A percentile compares a stretch with the other conserved stretches of the same genome.
Conservation (phyloP, 1,284 basidiomycete species). For the Leucoagaricus sp. region DNA sequence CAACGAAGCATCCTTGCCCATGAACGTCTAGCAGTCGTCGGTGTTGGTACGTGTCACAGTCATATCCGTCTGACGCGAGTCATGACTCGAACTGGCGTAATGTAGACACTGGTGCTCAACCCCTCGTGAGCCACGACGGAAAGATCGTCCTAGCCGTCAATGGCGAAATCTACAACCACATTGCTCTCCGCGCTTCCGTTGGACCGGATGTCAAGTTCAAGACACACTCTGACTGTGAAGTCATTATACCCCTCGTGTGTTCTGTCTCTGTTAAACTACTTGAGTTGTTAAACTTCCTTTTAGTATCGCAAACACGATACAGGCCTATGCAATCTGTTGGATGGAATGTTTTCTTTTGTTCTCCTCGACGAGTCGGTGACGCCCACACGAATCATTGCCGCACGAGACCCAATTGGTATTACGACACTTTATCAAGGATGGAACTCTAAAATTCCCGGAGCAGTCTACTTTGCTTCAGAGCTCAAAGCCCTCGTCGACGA, state of each 20-base stretch:
- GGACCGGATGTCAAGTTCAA: conserved; percentile 80
- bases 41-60: conserved; percentile 76
- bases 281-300: not conserved
- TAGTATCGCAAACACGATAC: conserved; percentile 87
- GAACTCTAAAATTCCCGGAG: conserved; percentile 83
- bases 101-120: conserved; percentile 95
- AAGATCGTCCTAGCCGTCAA: conserved; percentile 92
- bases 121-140: conserved; percentile 86
- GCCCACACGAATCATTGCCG: conserved; percentile 91
- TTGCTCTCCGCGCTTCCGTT: conserved; percentile 76
- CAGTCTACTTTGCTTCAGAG: conserved; percentile 94
- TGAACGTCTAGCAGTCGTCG: conserved; percentile 95
- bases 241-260: conserved; percentile 88
- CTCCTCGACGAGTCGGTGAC: conserved; percentile 91
- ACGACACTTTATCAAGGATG: conserved; percentile 98
- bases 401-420: conserved; percentile 97
- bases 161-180: conserved; percentile 99
- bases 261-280: not conserved
- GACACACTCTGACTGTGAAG: conserved; percentile 98
- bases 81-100: conserved; percentile 8
- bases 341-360: conserved; percentile 99
- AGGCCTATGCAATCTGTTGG: conserved; percentile 78
- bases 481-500: conserved; percentile 92
- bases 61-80: not conserved
- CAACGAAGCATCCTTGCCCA: conserved; percentile 83